Evolutionary conservation across 2,329 filamentous ascomycete species (phyloP).

Genomic region (Epichloe aotearoae): DNA sequence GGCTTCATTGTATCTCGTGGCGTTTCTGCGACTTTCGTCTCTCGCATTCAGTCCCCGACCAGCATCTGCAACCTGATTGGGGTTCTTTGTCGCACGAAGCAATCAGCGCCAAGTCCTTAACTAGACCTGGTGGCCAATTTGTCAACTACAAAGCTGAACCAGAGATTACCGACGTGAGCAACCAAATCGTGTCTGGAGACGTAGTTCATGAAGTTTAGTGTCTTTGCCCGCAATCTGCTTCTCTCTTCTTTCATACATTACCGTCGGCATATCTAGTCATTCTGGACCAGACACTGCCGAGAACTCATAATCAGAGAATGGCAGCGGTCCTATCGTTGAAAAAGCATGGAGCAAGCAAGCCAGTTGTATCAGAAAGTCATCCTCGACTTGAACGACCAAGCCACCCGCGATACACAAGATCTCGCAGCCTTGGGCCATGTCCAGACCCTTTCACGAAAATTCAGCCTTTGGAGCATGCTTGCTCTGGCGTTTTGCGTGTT

Average conservation of each 20-base stretch:
- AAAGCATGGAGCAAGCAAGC: slow-evolving; percentile 7
- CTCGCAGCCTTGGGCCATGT: slow-evolving; percentile 28
- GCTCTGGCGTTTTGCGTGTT: slow-evolving; percentile 43
- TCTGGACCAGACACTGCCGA: background rate
- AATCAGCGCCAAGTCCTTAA: background rate
- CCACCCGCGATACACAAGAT: slow-evolving; percentile 22
- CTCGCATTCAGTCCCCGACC: background rate
- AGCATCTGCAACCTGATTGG: background rate
- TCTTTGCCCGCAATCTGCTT: too few relatives aligned
- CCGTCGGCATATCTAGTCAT: background rate
- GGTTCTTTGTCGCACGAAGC: background rate
- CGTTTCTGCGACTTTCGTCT: background rate
- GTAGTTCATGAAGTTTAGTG: background rate
- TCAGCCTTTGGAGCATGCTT: slow-evolving; percentile 42
- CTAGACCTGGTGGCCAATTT: background rate
- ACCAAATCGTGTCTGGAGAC: too few relatives aligned
- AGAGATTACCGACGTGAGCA: background rate
- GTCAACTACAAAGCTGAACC: background rate
- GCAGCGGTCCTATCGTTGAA: background rate
- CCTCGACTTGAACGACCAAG: slow-evolving; percentile 4
- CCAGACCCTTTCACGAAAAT: slow-evolving; percentile 30
- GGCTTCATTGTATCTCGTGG: background rate
- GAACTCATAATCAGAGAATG: slow-evolving; percentile 4
- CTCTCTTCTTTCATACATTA: too few relatives aligned
- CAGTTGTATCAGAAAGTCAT: slow-evolving; percentile 1